Evolutionary conservation across 805 yeast genomes (phyloP).

Genomic region (Pichia phayaonensis): DNA sequence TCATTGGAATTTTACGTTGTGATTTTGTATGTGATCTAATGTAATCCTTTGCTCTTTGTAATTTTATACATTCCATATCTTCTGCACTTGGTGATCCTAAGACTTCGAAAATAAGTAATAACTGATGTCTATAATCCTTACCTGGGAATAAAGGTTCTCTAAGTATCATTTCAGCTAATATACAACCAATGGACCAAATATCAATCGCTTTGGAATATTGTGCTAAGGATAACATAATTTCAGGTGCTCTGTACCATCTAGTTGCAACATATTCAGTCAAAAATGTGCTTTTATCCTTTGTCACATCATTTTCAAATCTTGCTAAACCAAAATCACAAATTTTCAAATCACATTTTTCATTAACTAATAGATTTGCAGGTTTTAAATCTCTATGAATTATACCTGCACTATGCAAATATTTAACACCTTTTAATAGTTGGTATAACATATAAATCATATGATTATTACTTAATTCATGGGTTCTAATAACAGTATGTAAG

Average conservation of each 20-base stretch:
- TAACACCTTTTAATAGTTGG: slow-evolving; percentile 63
- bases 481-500: slow-evolving; percentile 51
- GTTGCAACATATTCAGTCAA: slow-evolving; percentile 81
- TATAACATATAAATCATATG: slow-evolving; percentile 66
- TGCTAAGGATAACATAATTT: slow-evolving; percentile 67
- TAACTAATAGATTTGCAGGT: slow-evolving; percentile 63
- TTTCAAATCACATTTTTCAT: slow-evolving; percentile 65
- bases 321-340: slow-evolving; percentile 77
- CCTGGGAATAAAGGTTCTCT: slow-evolving; percentile 70
- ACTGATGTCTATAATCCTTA: slow-evolving; percentile 62
- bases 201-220: slow-evolving; percentile 73
- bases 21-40: slow-evolving; percentile 38
- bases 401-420: slow-evolving; percentile 62
- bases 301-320: slow-evolving; percentile 40
- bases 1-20: slow-evolving; percentile 52
- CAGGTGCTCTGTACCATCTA: slow-evolving; percentile 81
- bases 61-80: slow-evolving; percentile 65
- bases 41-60: slow-evolving; percentile 70
- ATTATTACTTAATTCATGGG: slow-evolving; percentile 52
- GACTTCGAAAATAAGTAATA: slow-evolving; percentile 56
- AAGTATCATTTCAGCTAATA: slow-evolving; percentile 59
- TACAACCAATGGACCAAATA: slow-evolving; percentile 77
- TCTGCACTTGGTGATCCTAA: slow-evolving; percentile 70
- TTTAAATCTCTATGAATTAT: slow-evolving; percentile 74
- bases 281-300: slow-evolving; percentile 28